These are phyloP conservation scores for Polyplosphaeria fusca DNA, from an alignment of 495 filamentous ascomycete genomes.

Conservation along the genomic window DNA sequence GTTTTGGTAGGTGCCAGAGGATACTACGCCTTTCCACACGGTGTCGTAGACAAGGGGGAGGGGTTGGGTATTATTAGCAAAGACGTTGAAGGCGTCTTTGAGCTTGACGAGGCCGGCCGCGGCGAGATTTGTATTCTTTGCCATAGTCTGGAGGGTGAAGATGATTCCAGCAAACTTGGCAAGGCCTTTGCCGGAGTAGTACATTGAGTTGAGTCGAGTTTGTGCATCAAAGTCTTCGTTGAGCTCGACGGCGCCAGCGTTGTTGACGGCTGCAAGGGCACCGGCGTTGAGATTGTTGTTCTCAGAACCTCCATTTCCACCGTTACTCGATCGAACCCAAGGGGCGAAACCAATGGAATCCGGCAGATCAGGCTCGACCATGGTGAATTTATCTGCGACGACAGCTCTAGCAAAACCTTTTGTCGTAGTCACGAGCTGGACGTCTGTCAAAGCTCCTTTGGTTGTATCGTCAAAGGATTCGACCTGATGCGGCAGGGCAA, in stretches of 20 bases:
- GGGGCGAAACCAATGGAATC: constrained; percentile 69
- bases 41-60: constrained; percentile 66
- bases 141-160: constrained; percentile 65
- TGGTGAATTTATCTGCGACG: constrained; percentile 71
- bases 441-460: constrained; percentile 49
- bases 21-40: constrained; percentile 81
- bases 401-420: constrained; percentile 79
- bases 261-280: constrained; percentile 54
- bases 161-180: constrained; percentile 80
- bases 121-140: constrained; percentile 58
- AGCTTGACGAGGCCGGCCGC: constrained; percentile 62
- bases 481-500: constrained; percentile 82
- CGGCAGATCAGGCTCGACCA: constrained; percentile 72
- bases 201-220: constrained; percentile 83
- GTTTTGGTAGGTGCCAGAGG: constrained; percentile 71
- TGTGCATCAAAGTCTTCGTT: constrained; percentile 67
- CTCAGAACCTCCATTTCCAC: constrained; percentile 42
- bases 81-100: constrained; percentile 72
- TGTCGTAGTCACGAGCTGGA: constrained; percentile 75
- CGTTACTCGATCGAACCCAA: constrained; percentile 54
- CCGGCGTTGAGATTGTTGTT: constrained; percentile 49
- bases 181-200: constrained; percentile 89
- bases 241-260: constrained; percentile 62
- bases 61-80: constrained; percentile 71
- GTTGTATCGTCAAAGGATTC: constrained; percentile 73